phyloP scores from a whole-genome alignment of 805 yeast genomes.

The Phaffomyces thermotolerans region DNA sequence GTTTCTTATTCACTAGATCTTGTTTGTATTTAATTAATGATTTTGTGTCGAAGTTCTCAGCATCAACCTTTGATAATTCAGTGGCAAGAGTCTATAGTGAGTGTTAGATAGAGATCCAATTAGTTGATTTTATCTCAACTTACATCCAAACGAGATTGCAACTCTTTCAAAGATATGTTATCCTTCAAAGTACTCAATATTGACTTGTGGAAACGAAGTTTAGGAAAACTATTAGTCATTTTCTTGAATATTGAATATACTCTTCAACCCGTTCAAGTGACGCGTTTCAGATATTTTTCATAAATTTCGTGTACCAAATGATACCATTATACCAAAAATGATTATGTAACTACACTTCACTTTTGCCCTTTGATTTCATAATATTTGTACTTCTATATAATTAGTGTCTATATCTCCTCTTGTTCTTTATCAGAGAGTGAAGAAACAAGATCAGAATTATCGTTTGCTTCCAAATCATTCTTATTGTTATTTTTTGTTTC shows the following conservation, averaged over 20 bases:
- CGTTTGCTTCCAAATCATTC: neutral
- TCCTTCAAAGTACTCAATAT: constrained; percentile 50
- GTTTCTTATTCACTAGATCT: constrained; percentile 50
- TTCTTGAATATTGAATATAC: neutral
- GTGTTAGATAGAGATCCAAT: too few relatives aligned
- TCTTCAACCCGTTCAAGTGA: neutral
- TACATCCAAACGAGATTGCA: constrained; percentile 46
- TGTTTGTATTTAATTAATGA: constrained; percentile 39
- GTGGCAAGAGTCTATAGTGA: constrained; percentile 41
- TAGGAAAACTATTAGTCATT: constrained; percentile 14
- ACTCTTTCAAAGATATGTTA: constrained; percentile 56
- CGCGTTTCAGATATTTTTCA: neutral
- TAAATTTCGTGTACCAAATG: neutral
- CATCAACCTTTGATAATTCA: constrained; percentile 57
- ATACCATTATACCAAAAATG: neutral
- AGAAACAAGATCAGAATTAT: neutral
- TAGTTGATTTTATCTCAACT: constrained; percentile 8
- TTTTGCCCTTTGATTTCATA: too few relatives aligned
- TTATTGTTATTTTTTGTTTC: too few relatives aligned
- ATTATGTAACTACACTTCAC: too few relatives aligned
- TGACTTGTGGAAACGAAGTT: constrained; percentile 34
- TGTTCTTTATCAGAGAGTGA: neutral
- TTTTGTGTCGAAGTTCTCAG: constrained; percentile 44
- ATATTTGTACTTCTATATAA: too few relatives aligned
- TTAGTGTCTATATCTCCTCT: too few relatives aligned